Conservation (phyloP, 2,329 filamentous ascomycete genomes). For the Colletotrichum caudatum region DNA sequence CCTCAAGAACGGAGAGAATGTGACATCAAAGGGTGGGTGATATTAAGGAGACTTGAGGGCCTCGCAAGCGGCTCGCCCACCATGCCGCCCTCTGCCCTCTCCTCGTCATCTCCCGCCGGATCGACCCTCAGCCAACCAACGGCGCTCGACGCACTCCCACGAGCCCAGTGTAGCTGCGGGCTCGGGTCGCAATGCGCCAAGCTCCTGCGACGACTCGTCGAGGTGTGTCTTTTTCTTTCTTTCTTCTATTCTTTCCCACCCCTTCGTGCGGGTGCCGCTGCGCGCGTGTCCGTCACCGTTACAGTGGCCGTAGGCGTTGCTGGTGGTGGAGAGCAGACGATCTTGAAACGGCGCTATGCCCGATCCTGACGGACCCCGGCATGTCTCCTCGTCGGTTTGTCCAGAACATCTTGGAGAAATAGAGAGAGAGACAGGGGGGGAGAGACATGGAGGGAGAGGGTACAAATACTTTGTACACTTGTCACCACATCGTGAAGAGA, state of each 20-base stretch:
- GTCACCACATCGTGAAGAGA: background rate
- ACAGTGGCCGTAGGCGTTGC: background rate
- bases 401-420: background rate
- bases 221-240: no score
- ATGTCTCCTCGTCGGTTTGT: slow-evolving; percentile 10
- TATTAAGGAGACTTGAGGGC: background rate
- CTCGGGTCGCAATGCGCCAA: slow-evolving; percentile 34
- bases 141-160: slow-evolving; percentile 7
- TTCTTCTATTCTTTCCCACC: no score
- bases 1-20: background rate
- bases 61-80: slow-evolving; percentile 16
- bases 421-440: background rate
- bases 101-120: slow-evolving; percentile 26
- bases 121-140: slow-evolving; percentile 33
- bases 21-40: slow-evolving; percentile 14
- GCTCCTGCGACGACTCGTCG: background rate
- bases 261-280: slow-evolving; percentile 6
- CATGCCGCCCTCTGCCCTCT: background rate
- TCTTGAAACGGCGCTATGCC: slow-evolving; percentile 41
- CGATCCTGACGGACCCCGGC: slow-evolving; percentile 28
- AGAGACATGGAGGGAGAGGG: background rate
- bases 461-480: no score
- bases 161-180: slow-evolving; percentile 25
- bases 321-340: slow-evolving; percentile 25
- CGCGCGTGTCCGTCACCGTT: background rate